A percentile compares a stretch with the other conserved stretches of the same genome.
Evolutionary conservation across 2,329 filamentous ascomycete genomes (phyloP).

Genomic region (Microsporum ferrugineum): DNA sequence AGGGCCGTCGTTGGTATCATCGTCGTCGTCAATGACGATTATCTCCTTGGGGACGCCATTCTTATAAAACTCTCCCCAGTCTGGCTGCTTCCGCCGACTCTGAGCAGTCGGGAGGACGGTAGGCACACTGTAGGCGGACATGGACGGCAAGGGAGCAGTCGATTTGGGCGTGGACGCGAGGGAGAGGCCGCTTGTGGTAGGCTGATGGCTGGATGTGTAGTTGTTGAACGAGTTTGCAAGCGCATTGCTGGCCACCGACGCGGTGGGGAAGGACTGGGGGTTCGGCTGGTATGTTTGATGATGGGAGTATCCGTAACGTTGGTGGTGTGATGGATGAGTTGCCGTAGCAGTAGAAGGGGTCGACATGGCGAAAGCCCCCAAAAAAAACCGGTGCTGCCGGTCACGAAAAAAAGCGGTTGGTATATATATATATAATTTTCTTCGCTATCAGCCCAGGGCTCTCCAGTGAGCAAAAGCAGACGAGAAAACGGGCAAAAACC

Average conservation of each 20-base stretch:
- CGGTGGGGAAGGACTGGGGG: constrained; percentile 41
- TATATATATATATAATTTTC: not conserved
- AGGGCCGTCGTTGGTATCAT: constrained; percentile 24
- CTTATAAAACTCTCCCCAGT: constrained; percentile 72
- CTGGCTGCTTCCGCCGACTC: constrained; percentile 36
- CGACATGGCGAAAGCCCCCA: constrained; percentile 48
- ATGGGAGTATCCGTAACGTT: constrained; percentile 48
- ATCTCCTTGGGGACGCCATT: constrained; percentile 75
- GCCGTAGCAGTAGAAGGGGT: constrained; percentile 68
- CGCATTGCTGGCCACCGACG: constrained; percentile 29
- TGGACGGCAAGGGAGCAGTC: constrained; percentile 3
- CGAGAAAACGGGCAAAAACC: not conserved
- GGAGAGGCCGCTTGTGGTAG: constrained; percentile 10
- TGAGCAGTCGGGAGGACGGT: constrained; percentile 14
- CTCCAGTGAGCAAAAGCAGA: not conserved
- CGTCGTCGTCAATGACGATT: constrained; percentile 59
- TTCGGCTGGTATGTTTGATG: constrained; percentile 46
- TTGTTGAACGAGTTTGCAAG: constrained; percentile 33
- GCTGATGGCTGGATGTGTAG: constrained; percentile 29
- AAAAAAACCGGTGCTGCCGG: not conserved
- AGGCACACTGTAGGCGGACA: constrained; percentile 9
- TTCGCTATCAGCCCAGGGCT: no score
- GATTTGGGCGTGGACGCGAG: constrained; percentile 7
- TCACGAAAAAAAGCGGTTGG: not conserved
- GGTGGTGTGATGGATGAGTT: constrained; percentile 57